Percentiles rank a stretch among this genome's conserved stretches.
Conservation (phyloP, 495 filamentous ascomycete species). For the Collariella sp. region DNA sequence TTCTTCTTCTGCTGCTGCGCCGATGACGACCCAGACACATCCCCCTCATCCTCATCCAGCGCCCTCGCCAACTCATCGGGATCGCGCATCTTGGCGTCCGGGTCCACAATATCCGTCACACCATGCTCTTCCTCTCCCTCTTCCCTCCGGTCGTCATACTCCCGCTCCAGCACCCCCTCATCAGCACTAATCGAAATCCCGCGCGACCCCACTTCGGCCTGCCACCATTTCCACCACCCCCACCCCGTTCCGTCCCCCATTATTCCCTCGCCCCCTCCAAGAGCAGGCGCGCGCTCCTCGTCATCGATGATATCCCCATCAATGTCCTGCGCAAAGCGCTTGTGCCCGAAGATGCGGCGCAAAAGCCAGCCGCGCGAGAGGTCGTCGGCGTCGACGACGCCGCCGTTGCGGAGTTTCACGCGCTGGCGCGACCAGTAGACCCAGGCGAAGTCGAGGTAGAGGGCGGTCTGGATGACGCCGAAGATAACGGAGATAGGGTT, state of each 20-base stretch:
- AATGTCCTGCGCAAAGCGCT: conserved; percentile 27
- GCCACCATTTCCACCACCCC: conserved; percentile 15
- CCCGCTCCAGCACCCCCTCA: conserved; percentile 55
- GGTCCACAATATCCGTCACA: conserved; percentile 34
- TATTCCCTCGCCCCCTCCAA: conserved; percentile 27
- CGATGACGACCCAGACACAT: not conserved
- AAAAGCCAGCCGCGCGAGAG: conserved; percentile 73
- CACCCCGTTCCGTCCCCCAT: conserved; percentile 19
- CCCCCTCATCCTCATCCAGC: conserved; percentile 43
- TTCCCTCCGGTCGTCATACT: conserved; percentile 22
- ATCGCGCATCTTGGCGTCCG: conserved; percentile 49
- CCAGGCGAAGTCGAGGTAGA: conserved; percentile 95
- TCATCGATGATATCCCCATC: conserved; percentile 26
- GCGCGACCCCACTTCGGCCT: conserved; percentile 62
- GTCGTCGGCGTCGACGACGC: conserved; percentile 90
- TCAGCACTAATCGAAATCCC: conserved; percentile 78
- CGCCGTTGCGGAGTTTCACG: conserved; percentile 86
- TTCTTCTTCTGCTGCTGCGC: not conserved
- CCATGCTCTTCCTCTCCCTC: conserved; percentile 29
- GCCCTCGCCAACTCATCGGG: conserved; percentile 47
- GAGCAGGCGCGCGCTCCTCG: conserved; percentile 43
- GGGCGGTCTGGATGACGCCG: conserved; percentile 79
- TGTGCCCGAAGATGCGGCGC: conserved; percentile 42
- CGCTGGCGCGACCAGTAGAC: conserved; percentile 90
- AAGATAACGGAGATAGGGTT: conserved; percentile 73